phyloP scores from a whole-genome alignment of 75 land plant species.

The Sequoia sempervirens region DNA sequence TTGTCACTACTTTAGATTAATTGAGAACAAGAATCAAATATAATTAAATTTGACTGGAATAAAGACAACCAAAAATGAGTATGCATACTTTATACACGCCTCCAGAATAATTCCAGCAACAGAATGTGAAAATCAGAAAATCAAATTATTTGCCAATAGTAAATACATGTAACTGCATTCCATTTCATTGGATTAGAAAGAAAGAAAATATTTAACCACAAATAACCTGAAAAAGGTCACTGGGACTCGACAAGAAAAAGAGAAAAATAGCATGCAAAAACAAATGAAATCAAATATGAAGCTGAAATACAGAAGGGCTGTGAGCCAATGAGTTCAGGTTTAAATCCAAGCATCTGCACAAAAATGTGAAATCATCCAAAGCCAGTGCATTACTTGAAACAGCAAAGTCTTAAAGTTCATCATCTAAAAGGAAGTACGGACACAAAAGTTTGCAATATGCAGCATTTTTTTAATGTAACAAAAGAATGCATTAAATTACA shows the following conservation, averaged over 20 bases:
- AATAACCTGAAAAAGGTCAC: background rate
- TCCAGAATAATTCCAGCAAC: background rate
- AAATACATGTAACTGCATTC: background rate
- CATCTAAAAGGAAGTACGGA: background rate
- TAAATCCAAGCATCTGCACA: background rate
- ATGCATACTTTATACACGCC: background rate
- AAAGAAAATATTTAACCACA: background rate
- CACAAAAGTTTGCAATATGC: background rate
- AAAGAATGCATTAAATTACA: background rate
- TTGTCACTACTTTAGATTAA: background rate
- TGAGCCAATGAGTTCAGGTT: background rate
- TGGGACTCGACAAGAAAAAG: background rate
- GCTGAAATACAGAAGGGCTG: background rate
- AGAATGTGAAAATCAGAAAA: background rate
- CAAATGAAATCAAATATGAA: background rate
- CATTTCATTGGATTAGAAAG: background rate
- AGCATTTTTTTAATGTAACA: background rate
- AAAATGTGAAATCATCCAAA: background rate
- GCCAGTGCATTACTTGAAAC: background rate
- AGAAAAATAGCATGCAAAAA: background rate
- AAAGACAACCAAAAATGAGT: background rate
- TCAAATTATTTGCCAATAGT: background rate
- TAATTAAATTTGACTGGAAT: background rate
- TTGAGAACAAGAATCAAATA: background rate
- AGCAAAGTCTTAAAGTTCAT: background rate